phyloP scores from a whole-genome alignment of 1,139 yeast genomes.

The Kurtzmaniella quercitrusa region DNA sequence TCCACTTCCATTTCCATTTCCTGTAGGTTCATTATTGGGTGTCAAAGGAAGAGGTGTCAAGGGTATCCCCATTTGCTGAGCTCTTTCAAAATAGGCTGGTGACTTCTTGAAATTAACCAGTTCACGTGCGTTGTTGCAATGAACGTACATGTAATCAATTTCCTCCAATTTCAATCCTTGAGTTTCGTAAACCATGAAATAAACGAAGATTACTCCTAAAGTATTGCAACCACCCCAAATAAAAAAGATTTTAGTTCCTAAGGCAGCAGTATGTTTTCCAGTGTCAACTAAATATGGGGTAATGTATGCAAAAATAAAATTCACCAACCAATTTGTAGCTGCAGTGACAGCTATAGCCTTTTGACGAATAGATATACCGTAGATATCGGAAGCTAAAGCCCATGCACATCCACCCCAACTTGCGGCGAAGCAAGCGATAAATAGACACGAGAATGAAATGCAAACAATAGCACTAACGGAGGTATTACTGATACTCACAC shows the following conservation, averaged over 20 bases:
- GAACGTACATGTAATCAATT: constrained; percentile 41
- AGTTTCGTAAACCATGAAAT: constrained; percentile 68
- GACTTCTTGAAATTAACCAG: constrained; percentile 32
- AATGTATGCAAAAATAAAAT: constrained; percentile 64
- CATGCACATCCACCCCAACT: constrained; percentile 76
- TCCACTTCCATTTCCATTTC: constrained; percentile 1
- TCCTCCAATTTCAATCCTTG: constrained; percentile 64
- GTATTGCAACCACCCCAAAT: constrained; percentile 55
- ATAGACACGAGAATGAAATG: constrained; percentile 62
- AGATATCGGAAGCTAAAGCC: constrained; percentile 68
- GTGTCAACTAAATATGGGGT: constrained; percentile 66
- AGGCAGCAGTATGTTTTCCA: constrained; percentile 57
- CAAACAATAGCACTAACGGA: constrained; percentile 52
- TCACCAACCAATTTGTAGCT: constrained; percentile 70
- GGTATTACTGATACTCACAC: constrained; percentile 38
- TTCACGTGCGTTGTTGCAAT: constrained; percentile 42
- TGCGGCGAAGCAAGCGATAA: constrained; percentile 65
- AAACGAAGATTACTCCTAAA: constrained; percentile 49
- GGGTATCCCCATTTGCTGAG: background rate
- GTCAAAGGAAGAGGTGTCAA: constrained; percentile 4
- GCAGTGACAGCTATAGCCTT: constrained; percentile 65
- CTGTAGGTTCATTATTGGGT: background rate
- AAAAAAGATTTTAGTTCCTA: constrained; percentile 65
- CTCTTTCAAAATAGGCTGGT: background rate
- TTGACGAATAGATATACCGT: constrained; percentile 63